These are phyloP conservation scores for Wickerhamiella sergipiensis DNA, from an alignment of 805 yeast species.

Conservation along the genomic window DNA sequence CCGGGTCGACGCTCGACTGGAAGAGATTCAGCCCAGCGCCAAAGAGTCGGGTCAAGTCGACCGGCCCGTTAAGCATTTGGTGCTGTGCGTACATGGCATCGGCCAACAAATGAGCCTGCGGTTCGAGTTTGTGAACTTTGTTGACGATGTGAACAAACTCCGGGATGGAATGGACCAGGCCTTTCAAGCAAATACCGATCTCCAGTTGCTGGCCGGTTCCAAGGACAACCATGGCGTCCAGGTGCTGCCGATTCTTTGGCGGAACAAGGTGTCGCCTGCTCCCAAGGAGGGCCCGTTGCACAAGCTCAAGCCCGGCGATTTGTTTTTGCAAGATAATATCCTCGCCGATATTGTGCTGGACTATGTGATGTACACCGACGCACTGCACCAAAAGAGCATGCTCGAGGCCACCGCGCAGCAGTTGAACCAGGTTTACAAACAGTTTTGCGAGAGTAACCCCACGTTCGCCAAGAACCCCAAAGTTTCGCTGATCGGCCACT, in stretches of 20 bases:
- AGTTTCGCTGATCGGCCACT: slow-evolving; percentile 79
- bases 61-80: slow-evolving; percentile 35
- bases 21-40: neutral
- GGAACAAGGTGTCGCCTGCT: slow-evolving; percentile 36
- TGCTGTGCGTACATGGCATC: slow-evolving; percentile 88
- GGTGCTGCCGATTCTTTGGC: slow-evolving; percentile 84
- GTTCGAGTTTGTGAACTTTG: slow-evolving; percentile 72
- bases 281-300: slow-evolving; percentile 15
- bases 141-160: slow-evolving; percentile 64
- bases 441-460: slow-evolving; percentile 53
- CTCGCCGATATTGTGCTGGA: slow-evolving; percentile 83
- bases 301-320: slow-evolving; percentile 7
- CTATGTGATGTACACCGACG: slow-evolving; percentile 61
- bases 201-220: slow-evolving; percentile 2
- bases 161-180: slow-evolving; percentile 13
- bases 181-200: slow-evolving; percentile 5
- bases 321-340: slow-evolving; percentile 29
- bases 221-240: slow-evolving; percentile 40
- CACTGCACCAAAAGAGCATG: slow-evolving; percentile 48
- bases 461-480: slow-evolving; percentile 48
- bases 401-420: slow-evolving; percentile 45
- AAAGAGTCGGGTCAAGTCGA: slow-evolving; percentile 6
- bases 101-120: slow-evolving; percentile 77
- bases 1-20: neutral
- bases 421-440: slow-evolving; percentile 46